Base-by-base conservation (phyloP, 164 flowering plant genomes). In the Sextonia rubra region DNA sequence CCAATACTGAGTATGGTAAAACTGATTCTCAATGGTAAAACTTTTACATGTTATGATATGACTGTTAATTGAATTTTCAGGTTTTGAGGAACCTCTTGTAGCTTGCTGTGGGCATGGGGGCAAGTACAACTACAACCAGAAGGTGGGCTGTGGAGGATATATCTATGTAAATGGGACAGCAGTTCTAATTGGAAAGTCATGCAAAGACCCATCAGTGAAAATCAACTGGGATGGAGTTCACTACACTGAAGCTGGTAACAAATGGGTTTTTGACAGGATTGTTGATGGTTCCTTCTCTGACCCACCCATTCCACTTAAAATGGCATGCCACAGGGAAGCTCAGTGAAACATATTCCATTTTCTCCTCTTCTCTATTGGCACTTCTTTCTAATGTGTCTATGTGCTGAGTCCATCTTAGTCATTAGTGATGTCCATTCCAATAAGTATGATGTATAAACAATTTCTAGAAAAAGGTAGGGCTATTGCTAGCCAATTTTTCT, bases 191-290 rank as follows among this genome's bases (percentile, higher is more conserved):
- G 92, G 83, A 22, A 81, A 73, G 12, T 73, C 91, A 2, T 92
- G 99, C 70, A 62, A 81, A 47, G 77, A 90, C 71, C 96, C 97
- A 7, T 70, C 80, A 22, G 75, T 49, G 4, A 20, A 29, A 66
- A 78, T 93, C n/a, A 86, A 64, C 52, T 91, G 99, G 98, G 99
- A 92, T 64, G 97, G 98, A 1, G 83, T 90, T 9, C 97, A 94
- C 72, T 92, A 62, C 76, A 89, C 98, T 15, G 81, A 92, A 70
- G 97, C 97, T 0, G 97, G 88, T 52, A 94, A 89, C 76, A 85
- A 85, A 48, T 89, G 83, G 82, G 69, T 92, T 0, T 87, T 83
- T 71, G 80, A 89, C 37, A 79, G 76, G 29, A 89, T 91, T 26
- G 81, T 81, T 0, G 80, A 72, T 66, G 97, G 97, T 12, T 64